Evolutionary conservation across 2,329 filamentous ascomycete genomes (phyloP), one percentile per base, ranked within the genome.

Genomic region (Fusarium burgessii): DNA sequence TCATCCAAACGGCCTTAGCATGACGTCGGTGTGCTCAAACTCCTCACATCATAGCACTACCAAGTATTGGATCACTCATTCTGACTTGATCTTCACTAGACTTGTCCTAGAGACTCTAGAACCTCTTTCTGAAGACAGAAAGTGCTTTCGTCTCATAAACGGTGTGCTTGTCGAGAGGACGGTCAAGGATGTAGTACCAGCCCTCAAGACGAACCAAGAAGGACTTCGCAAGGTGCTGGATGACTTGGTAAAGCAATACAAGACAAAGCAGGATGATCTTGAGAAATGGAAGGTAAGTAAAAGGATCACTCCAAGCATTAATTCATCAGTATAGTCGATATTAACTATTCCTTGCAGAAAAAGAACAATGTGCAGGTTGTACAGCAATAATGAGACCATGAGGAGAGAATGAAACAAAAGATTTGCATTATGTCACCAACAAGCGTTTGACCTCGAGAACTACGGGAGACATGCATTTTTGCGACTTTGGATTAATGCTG

Each of bases 101-200:
- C 92, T 98, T 73, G 96, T 99, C 36, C 89, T 98, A 55, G 95
- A 98, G 79, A 98, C 95, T 6, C 84, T 99, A 70, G 88, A 92
- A 65, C 95, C 95, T 47, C 88, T 98, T 27, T 87, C 93, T 2
- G 88, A 87, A 71, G 92, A 97, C 73, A 93, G 96, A 77, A 99
- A 98, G 85, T 98, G 95, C 84, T 99, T 98, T 84, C 95, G 96
- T 76, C 94, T 99, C 89, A 97, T 99, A 81, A 98, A 99, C 81
- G 96, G 96, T 47, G 95, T 98, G 27, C 85, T 99, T 63, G 93
- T 97, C 58, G 96, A 99, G 85, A 89, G 95, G 75, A 98, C 95
- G 18, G 93, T 99, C 74, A 88, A 94, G 81, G 96, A 98, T 81
- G 93, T 99, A 15, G 87, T 97, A 59, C 96, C 96, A 9, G 93